Base-by-base conservation (phyloP, 2,329 filamentous ascomycete species). In the Apiospora malaysiana region DNA sequence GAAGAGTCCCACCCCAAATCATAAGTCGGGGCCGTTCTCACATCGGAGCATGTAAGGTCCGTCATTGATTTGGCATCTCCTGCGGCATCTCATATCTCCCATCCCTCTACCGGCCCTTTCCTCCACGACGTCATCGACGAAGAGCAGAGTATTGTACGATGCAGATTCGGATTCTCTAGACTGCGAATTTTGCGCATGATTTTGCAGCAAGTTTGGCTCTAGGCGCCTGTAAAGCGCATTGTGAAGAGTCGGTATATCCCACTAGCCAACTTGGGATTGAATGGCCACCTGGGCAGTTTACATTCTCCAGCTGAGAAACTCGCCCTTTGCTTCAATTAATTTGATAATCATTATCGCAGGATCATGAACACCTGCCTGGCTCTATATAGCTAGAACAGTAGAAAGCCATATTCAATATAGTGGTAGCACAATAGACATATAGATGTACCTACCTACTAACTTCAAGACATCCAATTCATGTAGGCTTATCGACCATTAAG, bases 41-140 rank as follows among this genome's bases (percentile, higher is more conserved):
- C 46, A 68, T 68, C 67, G 67, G 67, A 40, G 67, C 67, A 40
- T 56, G 67, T 56, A 56, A 56, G 37, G 45, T 68, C 67, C 67
- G 67, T 68, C 25, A 42, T 42, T 27, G 67, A 68, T 40, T 18
- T 45, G 56, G 56, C 56, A 40, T 40, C 37, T n/a, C 12, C 18
- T 40, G 27, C 56, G 56, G 56, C 32, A 63, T 40, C 56, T 32
- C 56, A 27, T 40, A 8, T n/a, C 56, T 63, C n/a, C 32, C 25
- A 59, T 37, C n/a, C n/a, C n/a, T n/a, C n/a, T n/a, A n/a, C 32
- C 32, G 32, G 3, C 32, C 3, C 25, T 10, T 42, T 9, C 40
- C 8, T 42, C 40, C 4, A 42, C 40, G 27, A 37, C 27, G 12
- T n/a, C 9, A 59, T 37, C 18, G 14, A 21, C 51, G 27, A 9